Base-by-base conservation (phyloP, 345 rosid genomes). In the Linum tenue region DNA sequence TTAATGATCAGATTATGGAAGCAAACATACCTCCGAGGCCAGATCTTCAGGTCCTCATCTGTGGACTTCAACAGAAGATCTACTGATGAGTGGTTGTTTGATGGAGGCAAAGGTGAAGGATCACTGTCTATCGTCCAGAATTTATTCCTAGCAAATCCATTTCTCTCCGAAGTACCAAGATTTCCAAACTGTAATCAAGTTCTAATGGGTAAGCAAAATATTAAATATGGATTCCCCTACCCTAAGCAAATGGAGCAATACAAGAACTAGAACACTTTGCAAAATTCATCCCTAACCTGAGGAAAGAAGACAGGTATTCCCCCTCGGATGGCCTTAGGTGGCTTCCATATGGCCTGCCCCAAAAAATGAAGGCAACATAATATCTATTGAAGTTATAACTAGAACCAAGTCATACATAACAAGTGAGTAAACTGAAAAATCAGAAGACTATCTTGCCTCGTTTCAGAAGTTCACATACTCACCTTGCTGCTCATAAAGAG, bases 261-360 rank as follows among this genome's bases (percentile, higher is more conserved):
- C 17, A 42, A 63, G 56, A 9, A 42, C 39, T 17, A 50, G 63
- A n/a, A 61, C 37, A 51, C 43, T 63, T n/a, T 17, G 55, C 37
- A 36, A 39, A 50, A 57, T 65, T 59, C 70, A 40, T 58, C 16
- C 65, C 72, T 78, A 64, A 92, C 98, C 98, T 92, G 96, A 66
- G 94, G 97, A 80, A 90, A 90, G 83, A 86, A 90, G 75, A 90
- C 73, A 43, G 91, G 83, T 77, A 92, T 86, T 55, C 98, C 98
- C 64, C 97, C 97, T 70, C 90, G 79, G 68, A 85, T 78, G 37
- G 87, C 83, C 75, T 90, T 92, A 17, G 90, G 86, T 44, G 83
- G 85, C 75, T 84, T 86, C 80, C 80, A 82, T 7, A 70, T 75
- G 69, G 90, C 85, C 98, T 92, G 81, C 39, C 53, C 63, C 59